Conservation (phyloP, 1,139 yeast species). For the Tardiomyces digboiensis region DNA sequence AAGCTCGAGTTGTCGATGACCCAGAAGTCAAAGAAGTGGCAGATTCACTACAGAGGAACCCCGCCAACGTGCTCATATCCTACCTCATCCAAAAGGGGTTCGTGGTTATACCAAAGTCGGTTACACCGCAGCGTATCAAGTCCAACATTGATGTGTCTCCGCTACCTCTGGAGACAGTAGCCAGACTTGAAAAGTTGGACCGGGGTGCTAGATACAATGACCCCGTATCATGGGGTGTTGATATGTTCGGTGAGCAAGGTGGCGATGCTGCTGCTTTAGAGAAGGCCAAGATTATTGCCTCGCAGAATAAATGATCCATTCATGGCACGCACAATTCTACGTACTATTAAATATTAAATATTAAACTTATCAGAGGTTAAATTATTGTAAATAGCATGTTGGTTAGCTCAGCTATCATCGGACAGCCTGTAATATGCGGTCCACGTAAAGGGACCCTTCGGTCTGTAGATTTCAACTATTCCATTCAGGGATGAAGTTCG, state of each 20-base stretch:
- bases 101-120: slow-evolving; percentile 67
- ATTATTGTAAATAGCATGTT: no score
- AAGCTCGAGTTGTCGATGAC: slow-evolving; percentile 38
- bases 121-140: slow-evolving; percentile 47
- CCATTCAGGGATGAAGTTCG: no score
- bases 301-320: no score
- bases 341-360: no score
- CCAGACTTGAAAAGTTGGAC: slow-evolving; percentile 35
- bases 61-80: slow-evolving; percentile 43
- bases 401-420: no score
- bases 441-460: no score
- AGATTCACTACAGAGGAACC: slow-evolving; percentile 38
- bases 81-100: slow-evolving; percentile 63
- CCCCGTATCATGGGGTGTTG: slow-evolving; percentile 19
- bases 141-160: slow-evolving; percentile 43
- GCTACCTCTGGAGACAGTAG: slow-evolving; percentile 48
- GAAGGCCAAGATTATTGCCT: slow-evolving; percentile 7
- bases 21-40: slow-evolving; percentile 42
- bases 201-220: slow-evolving; percentile 8
- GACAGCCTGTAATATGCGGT: no score
- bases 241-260: slow-evolving; percentile 16
- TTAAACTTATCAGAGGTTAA: no score
- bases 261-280: slow-evolving; percentile 7
- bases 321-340: no score
- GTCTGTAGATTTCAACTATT: no score